These are phyloP conservation scores for Areca catechu DNA, from an alignment of 176 grass and related monocot genomes.

Conservation along the genomic window DNA sequence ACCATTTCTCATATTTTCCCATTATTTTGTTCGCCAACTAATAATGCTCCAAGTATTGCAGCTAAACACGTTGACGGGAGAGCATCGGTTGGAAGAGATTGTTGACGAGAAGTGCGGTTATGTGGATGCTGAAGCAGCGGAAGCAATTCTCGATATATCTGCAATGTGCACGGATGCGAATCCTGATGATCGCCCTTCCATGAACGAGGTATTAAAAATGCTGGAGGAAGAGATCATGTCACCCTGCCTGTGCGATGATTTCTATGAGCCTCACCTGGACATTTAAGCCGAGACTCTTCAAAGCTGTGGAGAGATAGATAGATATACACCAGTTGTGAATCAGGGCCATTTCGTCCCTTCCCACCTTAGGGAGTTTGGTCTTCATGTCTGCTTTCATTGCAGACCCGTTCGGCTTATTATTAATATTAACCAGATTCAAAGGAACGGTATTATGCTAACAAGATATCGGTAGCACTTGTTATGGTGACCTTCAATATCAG, in stretches of 20 bases:
- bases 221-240: slow-evolving; percentile 94
- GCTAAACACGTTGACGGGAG: slow-evolving; percentile 73
- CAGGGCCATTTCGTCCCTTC: too few species aligned
- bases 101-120: slow-evolving; percentile 38
- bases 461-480: too few species aligned
- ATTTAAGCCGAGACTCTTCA: slow-evolving; percentile 24
- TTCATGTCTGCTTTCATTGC: too few species aligned
- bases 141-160: slow-evolving; percentile 81
- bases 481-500: too few species aligned
- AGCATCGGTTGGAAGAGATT: slow-evolving; percentile 75
- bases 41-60: slow-evolving; percentile 12
- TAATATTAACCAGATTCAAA: too few species aligned
- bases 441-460: too few species aligned
- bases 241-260: slow-evolving; percentile 57
- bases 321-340: too few species aligned
- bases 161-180: slow-evolving; percentile 84
- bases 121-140: slow-evolving; percentile 69
- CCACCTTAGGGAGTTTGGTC: too few species aligned
- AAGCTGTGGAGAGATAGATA: neutral
- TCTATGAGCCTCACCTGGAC: slow-evolving; percentile 66
- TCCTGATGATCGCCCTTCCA: slow-evolving; percentile 52
- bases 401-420: too few species aligned
- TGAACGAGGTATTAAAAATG: slow-evolving; percentile 80
- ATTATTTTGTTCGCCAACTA: neutral
- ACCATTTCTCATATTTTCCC: neutral